A percentile compares a stretch with the other conserved stretches of the same genome.
phyloP scores from a whole-genome alignment of 1,139 yeast species.

The Sugiyamaella neomexicana region DNA sequence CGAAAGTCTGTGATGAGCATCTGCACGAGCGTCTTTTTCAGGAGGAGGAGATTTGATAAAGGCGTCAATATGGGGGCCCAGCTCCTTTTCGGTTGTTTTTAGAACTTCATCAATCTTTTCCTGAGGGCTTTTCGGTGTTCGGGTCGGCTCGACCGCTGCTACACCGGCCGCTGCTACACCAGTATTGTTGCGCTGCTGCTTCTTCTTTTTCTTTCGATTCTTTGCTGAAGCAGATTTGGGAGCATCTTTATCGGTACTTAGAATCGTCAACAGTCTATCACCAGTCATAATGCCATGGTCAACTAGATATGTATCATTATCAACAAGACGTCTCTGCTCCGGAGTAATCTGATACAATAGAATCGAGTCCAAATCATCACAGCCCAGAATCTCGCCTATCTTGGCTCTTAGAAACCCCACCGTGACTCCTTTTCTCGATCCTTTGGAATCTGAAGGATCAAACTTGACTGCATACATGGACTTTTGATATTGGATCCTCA shows the following conservation, averaged over 20 bases:
- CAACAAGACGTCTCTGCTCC: constrained; percentile 35
- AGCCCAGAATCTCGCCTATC: constrained; percentile 47
- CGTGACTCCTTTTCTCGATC: constrained; percentile 46
- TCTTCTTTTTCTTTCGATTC: constrained; percentile 18
- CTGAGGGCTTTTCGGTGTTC: constrained; percentile 31
- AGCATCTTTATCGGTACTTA: constrained; percentile 19
- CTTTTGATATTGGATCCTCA: constrained; percentile 18
- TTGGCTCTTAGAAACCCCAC: constrained; percentile 56
- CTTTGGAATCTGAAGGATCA: constrained; percentile 13
- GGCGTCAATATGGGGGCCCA: constrained; percentile 37
- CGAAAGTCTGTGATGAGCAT: constrained; percentile 40
- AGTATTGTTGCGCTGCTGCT: constrained; percentile 17
- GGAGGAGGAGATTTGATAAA: constrained; percentile 37
- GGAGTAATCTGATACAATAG: constrained; percentile 35
- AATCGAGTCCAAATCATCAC: constrained; percentile 47
- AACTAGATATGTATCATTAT: constrained; percentile 35
- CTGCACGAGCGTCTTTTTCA: constrained; percentile 32
- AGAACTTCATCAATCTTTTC: constrained; percentile 38
- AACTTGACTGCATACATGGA: constrained; percentile 17
- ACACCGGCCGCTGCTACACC: constrained; percentile 20
- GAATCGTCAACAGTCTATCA: constrained; percentile 36
- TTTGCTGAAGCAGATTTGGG: constrained; percentile 23
- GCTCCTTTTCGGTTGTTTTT: constrained; percentile 32
- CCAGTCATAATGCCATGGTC: constrained; percentile 38
- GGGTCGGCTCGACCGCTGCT: constrained; percentile 24